Evolutionary conservation across 306 rosid genomes (phyloP).

Genomic region (Hippophae rhamnoides): DNA sequence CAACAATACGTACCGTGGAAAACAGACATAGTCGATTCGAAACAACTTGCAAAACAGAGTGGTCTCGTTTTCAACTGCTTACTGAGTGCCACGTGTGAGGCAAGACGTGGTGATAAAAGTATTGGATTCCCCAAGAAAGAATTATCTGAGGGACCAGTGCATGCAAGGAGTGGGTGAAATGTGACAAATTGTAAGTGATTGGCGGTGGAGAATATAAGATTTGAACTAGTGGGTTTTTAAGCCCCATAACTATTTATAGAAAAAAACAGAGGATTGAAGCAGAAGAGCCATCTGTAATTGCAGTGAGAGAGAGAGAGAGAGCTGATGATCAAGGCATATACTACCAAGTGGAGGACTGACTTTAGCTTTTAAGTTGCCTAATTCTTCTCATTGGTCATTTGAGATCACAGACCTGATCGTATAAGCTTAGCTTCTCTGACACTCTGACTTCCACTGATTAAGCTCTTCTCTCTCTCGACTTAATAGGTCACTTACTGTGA

Average conservation of each 20-base stretch:
- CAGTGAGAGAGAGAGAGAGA: conserved; percentile 5
- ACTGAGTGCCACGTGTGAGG: conserved; percentile 13
- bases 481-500: conserved; percentile 11
- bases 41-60: background rate
- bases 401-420: conserved; percentile 28
- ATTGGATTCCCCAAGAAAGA: conserved; percentile 6
- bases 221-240: conserved; percentile 5
- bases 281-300: conserved; percentile 17
- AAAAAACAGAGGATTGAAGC: conserved; percentile 19
- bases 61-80: background rate
- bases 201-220: conserved; percentile 34
- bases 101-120: background rate
- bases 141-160: conserved; percentile 11
- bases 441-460: conserved; percentile 7
- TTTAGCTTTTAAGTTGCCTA: conserved; percentile 25
- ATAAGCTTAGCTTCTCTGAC: conserved; percentile 20
- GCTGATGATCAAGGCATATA: conserved; percentile 13
- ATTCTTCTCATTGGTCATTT: conserved; percentile 24
- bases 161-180: conserved; percentile 28
- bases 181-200: conserved; percentile 19
- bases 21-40: background rate
- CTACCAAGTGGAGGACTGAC: conserved; percentile 21
- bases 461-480: conserved; percentile 1
- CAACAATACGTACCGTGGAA: conserved; percentile 3
- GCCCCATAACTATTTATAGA: conserved; percentile 41